A percentile compares a stretch with the other conserved stretches of the same genome.
Evolutionary conservation across 2,329 filamentous ascomycete genomes (phyloP).

Genomic region (Fonsecaea nubica): DNA sequence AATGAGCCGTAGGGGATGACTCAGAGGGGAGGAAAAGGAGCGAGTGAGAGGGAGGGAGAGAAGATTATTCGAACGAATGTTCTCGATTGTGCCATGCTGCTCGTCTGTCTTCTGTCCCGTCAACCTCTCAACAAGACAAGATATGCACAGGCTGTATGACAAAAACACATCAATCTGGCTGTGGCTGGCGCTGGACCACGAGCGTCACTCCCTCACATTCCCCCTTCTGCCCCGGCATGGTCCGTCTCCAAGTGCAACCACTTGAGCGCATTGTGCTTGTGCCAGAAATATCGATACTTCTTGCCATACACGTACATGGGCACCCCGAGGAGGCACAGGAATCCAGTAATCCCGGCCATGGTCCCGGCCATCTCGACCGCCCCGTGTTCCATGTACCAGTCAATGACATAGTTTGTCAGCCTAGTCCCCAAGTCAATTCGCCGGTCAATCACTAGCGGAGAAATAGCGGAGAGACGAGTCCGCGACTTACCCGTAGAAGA

Average conservation of each 20-base stretch:
- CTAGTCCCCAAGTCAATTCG: conserved; percentile 29
- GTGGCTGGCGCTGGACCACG: no score
- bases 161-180: not conserved
- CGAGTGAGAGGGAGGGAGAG: not conserved
- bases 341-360: conserved; percentile 45
- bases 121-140: no score
- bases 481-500: conserved; percentile 33
- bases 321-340: conserved; percentile 45
- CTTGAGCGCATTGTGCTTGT: conserved; percentile 29
- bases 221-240: conserved; percentile 22
- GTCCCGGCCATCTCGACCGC: conserved; percentile 45
- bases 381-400: conserved; percentile 45
- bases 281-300: conserved; percentile 43
- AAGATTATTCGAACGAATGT: not conserved
- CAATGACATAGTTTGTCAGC: conserved; percentile 47
- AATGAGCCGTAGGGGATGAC: conserved; percentile 28
- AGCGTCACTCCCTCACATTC: not conserved
- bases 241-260: conserved; percentile 28
- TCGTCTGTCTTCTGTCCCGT: not conserved
- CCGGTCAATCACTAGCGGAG: conserved; percentile 35
- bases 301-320: conserved; percentile 48
- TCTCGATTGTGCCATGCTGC: not conserved
- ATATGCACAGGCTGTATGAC: not conserved
- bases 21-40: not conserved
- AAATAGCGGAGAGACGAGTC: conserved; percentile 13